Evolutionary conservation across 1,284 basidiomycete genomes (phyloP).

Genomic region (Cryptococcus sp.): DNA sequence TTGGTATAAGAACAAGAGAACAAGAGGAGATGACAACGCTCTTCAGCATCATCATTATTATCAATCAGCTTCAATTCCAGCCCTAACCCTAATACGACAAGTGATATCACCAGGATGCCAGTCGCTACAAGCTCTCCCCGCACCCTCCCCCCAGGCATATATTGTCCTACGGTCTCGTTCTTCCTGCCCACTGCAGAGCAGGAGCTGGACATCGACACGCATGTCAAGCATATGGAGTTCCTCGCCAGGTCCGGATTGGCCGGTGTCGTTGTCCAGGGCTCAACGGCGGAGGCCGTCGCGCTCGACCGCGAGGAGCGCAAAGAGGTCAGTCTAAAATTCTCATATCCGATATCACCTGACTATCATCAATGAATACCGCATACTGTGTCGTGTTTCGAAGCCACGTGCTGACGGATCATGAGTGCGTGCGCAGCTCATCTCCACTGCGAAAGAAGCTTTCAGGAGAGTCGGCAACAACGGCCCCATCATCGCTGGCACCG

Average conservation of each 20-base stretch:
- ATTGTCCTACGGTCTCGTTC: constrained; percentile 46
- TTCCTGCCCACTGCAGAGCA: constrained; percentile 44
- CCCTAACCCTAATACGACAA: too few relatives aligned
- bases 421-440: constrained; percentile 27
- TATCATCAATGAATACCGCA: too few relatives aligned
- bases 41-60: too few relatives aligned
- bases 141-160: constrained; percentile 39
- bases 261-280: constrained; percentile 48
- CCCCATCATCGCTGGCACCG: constrained; percentile 37
- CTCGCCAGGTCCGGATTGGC: constrained; percentile 28
- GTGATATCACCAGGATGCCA: constrained; percentile 4
- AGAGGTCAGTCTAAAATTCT: constrained; percentile 29
- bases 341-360: too few relatives aligned
- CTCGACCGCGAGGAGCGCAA: constrained; percentile 42
- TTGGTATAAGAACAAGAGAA: too few relatives aligned
- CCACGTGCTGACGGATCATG: neutral
- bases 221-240: constrained; percentile 42
- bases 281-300: constrained; percentile 49
- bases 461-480: constrained; percentile 20
- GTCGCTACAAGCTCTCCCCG: constrained; percentile 12
- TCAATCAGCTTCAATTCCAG: too few relatives aligned
- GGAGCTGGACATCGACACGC: constrained; percentile 43
- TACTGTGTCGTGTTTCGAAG: too few relatives aligned
- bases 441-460: constrained; percentile 29
- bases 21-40: too few relatives aligned